Evolutionary conservation across 768 basidiomycete genomes (phyloP).

Genomic region (Amanita pseudoporphyria): DNA sequence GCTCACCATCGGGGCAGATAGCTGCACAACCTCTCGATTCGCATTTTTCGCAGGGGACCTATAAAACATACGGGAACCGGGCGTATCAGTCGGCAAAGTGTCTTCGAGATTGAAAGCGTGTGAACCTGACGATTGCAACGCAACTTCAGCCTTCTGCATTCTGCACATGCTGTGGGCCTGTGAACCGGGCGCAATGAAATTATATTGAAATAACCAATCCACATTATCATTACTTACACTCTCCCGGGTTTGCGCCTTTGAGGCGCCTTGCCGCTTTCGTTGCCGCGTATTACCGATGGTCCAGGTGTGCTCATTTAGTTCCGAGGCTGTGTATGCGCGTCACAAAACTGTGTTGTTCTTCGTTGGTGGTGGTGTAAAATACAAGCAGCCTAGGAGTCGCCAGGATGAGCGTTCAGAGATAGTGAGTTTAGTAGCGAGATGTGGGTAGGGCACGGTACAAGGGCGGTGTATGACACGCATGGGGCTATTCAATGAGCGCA

Average conservation of each 20-base stretch:
- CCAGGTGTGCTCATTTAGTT: background rate
- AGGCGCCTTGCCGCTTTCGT: background rate
- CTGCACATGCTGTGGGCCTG: constrained; percentile 42
- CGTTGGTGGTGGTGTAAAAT: background rate
- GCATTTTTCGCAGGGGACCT: constrained; percentile 78
- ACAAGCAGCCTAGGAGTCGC: background rate
- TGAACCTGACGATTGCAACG: constrained; percentile 56
- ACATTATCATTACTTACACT: constrained; percentile 20
- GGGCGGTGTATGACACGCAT: background rate
- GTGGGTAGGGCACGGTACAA: background rate
- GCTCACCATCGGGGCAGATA: constrained; percentile 67
- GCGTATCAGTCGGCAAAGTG: background rate
- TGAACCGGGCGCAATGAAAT: constrained; percentile 1
- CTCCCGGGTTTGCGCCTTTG: constrained; percentile 36
- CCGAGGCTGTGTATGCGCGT: background rate
- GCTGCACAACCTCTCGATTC: constrained; percentile 63
- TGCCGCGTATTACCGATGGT: background rate
- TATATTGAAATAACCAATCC: no score
- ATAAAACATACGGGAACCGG: background rate
- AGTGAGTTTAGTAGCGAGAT: background rate
- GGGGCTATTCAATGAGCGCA: constrained; percentile 3
- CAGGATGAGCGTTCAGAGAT: background rate
- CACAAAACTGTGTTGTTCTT: background rate
- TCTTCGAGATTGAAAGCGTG: background rate
- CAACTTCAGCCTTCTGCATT: constrained; percentile 52